phyloP scores from a whole-genome alignment of 75 land plant species.

The Selaginella tamariscina region DNA sequence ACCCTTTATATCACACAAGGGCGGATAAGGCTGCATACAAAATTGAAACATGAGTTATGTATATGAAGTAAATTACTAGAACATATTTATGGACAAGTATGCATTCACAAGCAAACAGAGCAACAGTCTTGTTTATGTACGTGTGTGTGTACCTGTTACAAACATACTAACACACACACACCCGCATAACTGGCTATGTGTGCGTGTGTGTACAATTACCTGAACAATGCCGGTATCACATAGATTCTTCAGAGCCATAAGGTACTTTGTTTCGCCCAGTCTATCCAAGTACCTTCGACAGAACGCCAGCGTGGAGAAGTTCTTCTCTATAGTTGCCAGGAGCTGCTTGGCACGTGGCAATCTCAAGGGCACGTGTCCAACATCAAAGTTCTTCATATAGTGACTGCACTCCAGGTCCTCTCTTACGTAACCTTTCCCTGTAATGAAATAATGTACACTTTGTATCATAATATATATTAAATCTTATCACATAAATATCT shows the following conservation, averaged over 20 bases:
- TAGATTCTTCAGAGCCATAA: constrained; percentile 89
- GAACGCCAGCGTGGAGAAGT: constrained; percentile 90
- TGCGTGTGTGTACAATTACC: constrained; percentile 27
- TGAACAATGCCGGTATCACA: constrained; percentile 93
- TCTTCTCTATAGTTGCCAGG: constrained; percentile 83
- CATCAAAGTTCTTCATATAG: constrained; percentile 97
- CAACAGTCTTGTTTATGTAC: not conserved
- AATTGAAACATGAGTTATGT: not conserved
- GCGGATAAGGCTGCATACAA: constrained; percentile 68
- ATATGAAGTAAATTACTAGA: not conserved
- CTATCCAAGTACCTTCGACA: constrained; percentile 91
- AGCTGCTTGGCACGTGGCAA: constrained; percentile 84
- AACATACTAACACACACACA: not conserved
- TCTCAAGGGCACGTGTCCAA: constrained; percentile 77
- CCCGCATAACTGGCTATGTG: not conserved
- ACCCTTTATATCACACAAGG: constrained; percentile 87
- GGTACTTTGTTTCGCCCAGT: constrained; percentile 81
- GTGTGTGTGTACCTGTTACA: too few relatives aligned
- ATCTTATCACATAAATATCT: too few relatives aligned
- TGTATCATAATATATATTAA: too few relatives aligned
- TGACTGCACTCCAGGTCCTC: constrained; percentile 98
- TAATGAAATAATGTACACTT: too few relatives aligned
- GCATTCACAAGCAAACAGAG: too few relatives aligned
- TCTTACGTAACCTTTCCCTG: constrained; percentile 98
- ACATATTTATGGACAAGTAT: too few relatives aligned